Percentiles rank a stretch among this genome's conserved stretches.
phyloP scores from a whole-genome alignment of 306 rosid species.

The Dicorynia guianensis region DNA sequence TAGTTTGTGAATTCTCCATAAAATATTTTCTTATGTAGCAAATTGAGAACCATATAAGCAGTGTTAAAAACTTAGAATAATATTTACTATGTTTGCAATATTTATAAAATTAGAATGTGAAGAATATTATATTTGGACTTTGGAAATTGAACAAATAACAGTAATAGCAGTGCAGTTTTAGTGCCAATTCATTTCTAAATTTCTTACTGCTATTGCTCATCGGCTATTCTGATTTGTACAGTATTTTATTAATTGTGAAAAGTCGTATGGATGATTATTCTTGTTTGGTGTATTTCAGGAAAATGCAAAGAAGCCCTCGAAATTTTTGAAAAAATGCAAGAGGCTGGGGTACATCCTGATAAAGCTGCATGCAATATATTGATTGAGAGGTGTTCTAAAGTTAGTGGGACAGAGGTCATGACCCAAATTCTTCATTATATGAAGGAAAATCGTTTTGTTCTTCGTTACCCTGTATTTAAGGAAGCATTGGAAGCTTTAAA shows the following conservation, averaged over 20 bases:
- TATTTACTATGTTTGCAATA: slow-evolving; percentile 17
- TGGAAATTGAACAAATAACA: neutral
- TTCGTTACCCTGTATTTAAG: slow-evolving; percentile 72
- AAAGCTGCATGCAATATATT: slow-evolving; percentile 89
- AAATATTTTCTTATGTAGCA: neutral
- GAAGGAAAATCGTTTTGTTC: slow-evolving; percentile 73
- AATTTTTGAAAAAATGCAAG: slow-evolving; percentile 78
- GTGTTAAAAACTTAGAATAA: neutral
- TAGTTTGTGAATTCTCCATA: neutral
- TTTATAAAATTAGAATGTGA: neutral
- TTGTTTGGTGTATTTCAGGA: slow-evolving; percentile 55
- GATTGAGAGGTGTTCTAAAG: slow-evolving; percentile 71
- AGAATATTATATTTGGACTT: neutral
- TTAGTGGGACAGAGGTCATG: slow-evolving; percentile 56
- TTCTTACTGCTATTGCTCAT: slow-evolving; percentile 11
- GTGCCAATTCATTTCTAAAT: neutral
- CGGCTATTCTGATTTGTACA: neutral
- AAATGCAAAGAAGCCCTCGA: slow-evolving; percentile 80
- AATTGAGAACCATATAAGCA: neutral
- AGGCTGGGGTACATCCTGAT: slow-evolving; percentile 79
- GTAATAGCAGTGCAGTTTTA: slow-evolving; percentile 15
- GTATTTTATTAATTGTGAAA: slow-evolving; percentile 19
- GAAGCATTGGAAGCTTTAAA: slow-evolving; percentile 65
- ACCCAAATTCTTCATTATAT: slow-evolving; percentile 64
- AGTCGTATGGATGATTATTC: slow-evolving; percentile 19